These are phyloP conservation scores for Russula brevipes DNA, from an alignment of 768 basidiomycete species.

Conservation along the genomic window DNA sequence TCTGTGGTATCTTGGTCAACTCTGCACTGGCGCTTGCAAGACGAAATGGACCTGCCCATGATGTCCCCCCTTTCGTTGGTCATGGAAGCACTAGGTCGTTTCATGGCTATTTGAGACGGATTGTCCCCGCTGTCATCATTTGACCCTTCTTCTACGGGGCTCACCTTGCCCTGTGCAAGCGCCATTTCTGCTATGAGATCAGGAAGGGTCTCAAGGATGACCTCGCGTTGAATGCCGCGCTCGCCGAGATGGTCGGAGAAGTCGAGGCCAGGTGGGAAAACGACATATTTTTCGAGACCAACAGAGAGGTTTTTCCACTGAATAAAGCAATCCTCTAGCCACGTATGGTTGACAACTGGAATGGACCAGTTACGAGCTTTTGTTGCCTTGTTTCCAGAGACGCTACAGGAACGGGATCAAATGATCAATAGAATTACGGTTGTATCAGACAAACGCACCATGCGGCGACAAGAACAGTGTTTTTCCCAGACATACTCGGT, in stretches of 20 bases:
- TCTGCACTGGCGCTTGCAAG: neutral
- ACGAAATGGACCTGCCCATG: conserved; percentile 16
- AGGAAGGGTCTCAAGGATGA: conserved; percentile 19
- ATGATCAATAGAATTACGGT: neutral
- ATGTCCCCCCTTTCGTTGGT: conserved; percentile 30
- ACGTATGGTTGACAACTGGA: conserved; percentile 82
- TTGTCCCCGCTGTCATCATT: neutral
- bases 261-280: conserved; percentile 64
- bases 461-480: conserved; percentile 80
- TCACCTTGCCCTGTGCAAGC: neutral
- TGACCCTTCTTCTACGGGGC: neutral
- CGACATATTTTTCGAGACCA: conserved; percentile 60
- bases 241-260: conserved; percentile 45
- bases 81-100: conserved; percentile 24
- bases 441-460: conserved; percentile 46
- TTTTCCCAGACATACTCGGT: conserved; percentile 70
- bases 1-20: conserved; percentile 4
- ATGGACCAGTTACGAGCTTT: conserved; percentile 79
- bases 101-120: conserved; percentile 21
- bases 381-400: conserved; percentile 48
- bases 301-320: conserved; percentile 70
- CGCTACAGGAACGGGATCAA: conserved; percentile 19
- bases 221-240: conserved; percentile 26
- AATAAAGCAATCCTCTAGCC: conserved; percentile 87
- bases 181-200: conserved; percentile 14